Percentiles rank a stretch among this genome's conserved stretches.
Conservation (phyloP, 1,284 basidiomycete species). For the Coniophora puteana region DNA sequence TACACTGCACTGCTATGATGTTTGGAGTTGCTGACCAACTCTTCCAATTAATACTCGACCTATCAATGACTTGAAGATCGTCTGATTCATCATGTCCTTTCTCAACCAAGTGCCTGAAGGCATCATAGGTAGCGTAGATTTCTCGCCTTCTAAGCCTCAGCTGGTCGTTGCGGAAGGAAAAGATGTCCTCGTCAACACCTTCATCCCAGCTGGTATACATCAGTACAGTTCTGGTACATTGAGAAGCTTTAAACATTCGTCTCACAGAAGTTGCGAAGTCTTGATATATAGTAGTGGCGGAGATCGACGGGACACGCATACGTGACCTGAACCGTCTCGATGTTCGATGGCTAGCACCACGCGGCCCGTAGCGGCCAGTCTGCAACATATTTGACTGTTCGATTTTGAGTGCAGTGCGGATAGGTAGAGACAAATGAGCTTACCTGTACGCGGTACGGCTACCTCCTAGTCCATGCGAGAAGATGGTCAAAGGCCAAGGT, state of each 20-base stretch:
- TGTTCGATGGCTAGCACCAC: constrained; percentile 79
- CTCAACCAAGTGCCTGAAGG: constrained; percentile 37
- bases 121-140: constrained; percentile 53
- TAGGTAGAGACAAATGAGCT: constrained; percentile 1
- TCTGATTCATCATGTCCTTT: constrained; percentile 23
- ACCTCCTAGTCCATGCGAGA: constrained; percentile 82
- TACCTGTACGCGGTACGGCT: constrained; percentile 69
- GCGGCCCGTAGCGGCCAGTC: constrained; percentile 69
- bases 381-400: constrained; percentile 61
- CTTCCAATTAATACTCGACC: constrained; percentile 32
- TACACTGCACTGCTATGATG: constrained; percentile 33
- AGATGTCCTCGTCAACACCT: constrained; percentile 18
- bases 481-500: constrained; percentile 72
- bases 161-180: constrained; percentile 59
- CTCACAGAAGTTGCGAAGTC: constrained; percentile 50
- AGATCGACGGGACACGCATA: constrained; percentile 33
- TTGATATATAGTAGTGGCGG: constrained; percentile 38
- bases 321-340: constrained; percentile 67
- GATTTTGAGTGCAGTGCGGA: neutral
- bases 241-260: constrained; percentile 1
- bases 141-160: constrained; percentile 64
- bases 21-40: constrained; percentile 38
- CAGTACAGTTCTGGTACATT: neutral
- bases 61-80: constrained; percentile 31
- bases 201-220: constrained; percentile 23